Evolutionary conservation across 2,329 filamentous ascomycete genomes (phyloP), one percentile per base, ranked within the genome.

Genomic region (Ceratocystis lukuohia): DNA sequence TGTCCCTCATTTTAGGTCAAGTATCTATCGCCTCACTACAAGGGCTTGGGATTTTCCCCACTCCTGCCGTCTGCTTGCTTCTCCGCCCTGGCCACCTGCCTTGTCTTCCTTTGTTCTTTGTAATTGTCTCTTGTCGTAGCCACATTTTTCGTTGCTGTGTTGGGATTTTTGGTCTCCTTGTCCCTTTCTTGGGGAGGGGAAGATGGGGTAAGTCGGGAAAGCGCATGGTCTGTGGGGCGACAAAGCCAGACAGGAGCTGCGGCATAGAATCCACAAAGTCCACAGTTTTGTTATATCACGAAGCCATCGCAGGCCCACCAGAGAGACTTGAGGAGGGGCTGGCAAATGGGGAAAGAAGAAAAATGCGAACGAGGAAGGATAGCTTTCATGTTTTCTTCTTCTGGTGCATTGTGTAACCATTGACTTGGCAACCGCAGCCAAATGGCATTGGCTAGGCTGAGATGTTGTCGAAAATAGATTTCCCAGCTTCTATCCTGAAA

Each of bases 191-290:
- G 7, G 33, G n/a, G 20, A 15, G 44, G 61, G 30, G 17, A 15
- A 17, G 15, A 59, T 37, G 56, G 56, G 25, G 56, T 37, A 59
- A 59, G 28, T 59, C 56, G 56, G 56, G 56, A 59, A 59, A 59
- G 28, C 20, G 56, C 56, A 59, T 59, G 28, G 12, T 30, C 33
- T 59, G 56, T 59, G 56, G 56, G 56, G 56, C 28, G 4, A n/a
- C 12, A 37, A 30, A n/a, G 20, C 56, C 56, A 17, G 56, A 33
- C 25, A 20, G 56, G 56, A 37, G 25, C 28, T 20, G 12, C 28
- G 56, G 56, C 56, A 59, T 59, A 33, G 15, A 20, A 37, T 30
- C 56, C 30, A 30, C 25, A 12, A 30, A 59, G 48, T 15, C 8
- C 48, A 53, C 22, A 25, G 20, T 50, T 25, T 50, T 22, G 20